Percentiles rank a stretch among this genome's conserved stretches.
These are phyloP conservation scores for Kingdonia uniflora DNA, from an alignment of 164 flowering plant species.

Conservation along the genomic window DNA sequence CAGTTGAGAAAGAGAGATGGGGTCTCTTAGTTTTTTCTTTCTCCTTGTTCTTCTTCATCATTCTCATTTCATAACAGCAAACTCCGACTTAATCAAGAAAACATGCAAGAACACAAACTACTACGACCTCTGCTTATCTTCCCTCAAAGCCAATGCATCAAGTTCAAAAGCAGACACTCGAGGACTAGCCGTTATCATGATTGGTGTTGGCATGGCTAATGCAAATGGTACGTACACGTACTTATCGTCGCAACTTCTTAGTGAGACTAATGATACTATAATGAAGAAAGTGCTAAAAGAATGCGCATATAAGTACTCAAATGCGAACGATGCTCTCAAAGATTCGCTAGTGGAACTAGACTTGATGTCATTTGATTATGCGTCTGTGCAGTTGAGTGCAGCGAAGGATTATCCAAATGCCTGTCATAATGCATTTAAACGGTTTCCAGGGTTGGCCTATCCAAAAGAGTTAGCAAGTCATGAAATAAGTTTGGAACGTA, in stretches of 20 bases:
- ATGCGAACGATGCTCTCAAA: conserved; percentile 37
- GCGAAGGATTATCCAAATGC: conserved; percentile 66
- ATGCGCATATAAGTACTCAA: conserved; percentile 45
- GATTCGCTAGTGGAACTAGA: conserved; percentile 34
- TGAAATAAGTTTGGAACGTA: conserved; percentile 41
- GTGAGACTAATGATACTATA: conserved; percentile 16
- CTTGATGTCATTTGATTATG: conserved; percentile 43
- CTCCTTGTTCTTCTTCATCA: background rate
- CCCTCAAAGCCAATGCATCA: conserved; percentile 45
- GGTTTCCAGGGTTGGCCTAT: conserved; percentile 37
- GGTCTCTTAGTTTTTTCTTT: background rate
- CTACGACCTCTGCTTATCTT: conserved; percentile 45
- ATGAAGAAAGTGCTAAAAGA: conserved; percentile 34
- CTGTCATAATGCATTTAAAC: conserved; percentile 47
- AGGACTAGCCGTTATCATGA: conserved; percentile 50
- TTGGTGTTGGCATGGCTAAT: conserved; percentile 29
- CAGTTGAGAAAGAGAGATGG: background rate
- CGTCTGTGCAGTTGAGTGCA: conserved; percentile 42
- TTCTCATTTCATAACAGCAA: conserved; percentile 5
- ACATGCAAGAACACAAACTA: conserved; percentile 53
- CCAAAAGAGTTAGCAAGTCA: conserved; percentile 39
- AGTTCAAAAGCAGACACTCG: conserved; percentile 41
- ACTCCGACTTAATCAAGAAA: conserved; percentile 24
- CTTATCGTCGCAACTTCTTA: conserved; percentile 27
- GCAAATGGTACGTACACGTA: conserved; percentile 40